Base-by-base conservation (phyloP, 2,329 filamentous ascomycete species). In the Arthrobotrys musiformis region DNA sequence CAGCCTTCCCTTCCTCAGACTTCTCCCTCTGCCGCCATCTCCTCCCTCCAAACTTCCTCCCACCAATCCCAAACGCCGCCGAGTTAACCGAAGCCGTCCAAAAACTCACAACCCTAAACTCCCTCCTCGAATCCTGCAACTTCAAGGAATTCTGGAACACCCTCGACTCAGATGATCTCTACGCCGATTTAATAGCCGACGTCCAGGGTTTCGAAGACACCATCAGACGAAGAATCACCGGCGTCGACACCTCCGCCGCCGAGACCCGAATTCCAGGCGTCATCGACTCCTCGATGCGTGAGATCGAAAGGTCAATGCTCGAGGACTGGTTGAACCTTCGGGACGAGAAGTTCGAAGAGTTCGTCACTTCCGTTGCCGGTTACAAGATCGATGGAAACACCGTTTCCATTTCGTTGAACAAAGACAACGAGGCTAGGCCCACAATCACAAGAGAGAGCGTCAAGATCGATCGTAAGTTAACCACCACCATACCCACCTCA, bases 361-460 rank as follows among this genome's bases (percentile, higher is more conserved):
- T 97, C 81, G 89, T 95, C 80, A 88, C 89, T 70, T 92, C 94
- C 83, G 92, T 94, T 9, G 95, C 92, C 82, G 93, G 92, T 79
- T 99, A 94, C 93, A 89, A 88, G 81, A 87, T 97, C 46, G 89
- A 86, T 66, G 86, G 87, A 30, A 83, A 83, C n/a, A 82, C 86
- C 48, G 90, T 97, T 79, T 89, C 89, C 84, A 89, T 99, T 70
- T 95, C 95, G 69, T 87, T 91, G 82, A 99, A 99, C 86, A 92
- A 95, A 83, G 95, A 99, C 85, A 97, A 97, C 84, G 94, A 98
- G 89, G 95, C 93, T 50, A 93, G 96, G 87, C 95, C 95, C 84
- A 91, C 93, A 44, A 92, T 97, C 84, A 96, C 97, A 82, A 89
- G 94, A 81, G 95, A 99, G 87, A 94, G 95, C 80, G 95, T 99